These are phyloP conservation scores for Polytrichum commune DNA, from an alignment of 225 moss, liverwort and hornwort genomes.

Conservation along the genomic window DNA sequence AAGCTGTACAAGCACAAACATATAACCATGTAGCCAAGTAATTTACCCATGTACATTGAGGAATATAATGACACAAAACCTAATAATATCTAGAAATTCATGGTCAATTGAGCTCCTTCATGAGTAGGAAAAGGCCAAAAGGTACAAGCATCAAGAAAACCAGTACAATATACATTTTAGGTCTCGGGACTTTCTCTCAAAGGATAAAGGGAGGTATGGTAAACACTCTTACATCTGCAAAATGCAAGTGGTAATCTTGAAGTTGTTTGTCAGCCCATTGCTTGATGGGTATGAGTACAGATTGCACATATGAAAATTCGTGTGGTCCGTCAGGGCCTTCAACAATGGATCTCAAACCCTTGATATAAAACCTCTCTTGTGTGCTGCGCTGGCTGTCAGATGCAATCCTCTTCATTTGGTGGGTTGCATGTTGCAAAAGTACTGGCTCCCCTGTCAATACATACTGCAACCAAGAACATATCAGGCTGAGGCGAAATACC, in stretches of 20 bases:
- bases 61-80: no score
- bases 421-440: slow-evolving; percentile 77
- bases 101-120: neutral
- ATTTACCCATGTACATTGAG: no score
- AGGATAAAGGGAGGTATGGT: neutral
- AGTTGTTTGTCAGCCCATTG: slow-evolving; percentile 93
- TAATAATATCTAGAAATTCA: neutral
- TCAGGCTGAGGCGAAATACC: no score
- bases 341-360: slow-evolving; percentile 59
- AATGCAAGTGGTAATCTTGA: slow-evolving; percentile 81
- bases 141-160: no score
- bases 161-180: no score
- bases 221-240: slow-evolving; percentile 57
- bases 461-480: slow-evolving; percentile 45
- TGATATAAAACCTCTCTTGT: slow-evolving; percentile 83
- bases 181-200: no score
- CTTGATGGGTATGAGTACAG: slow-evolving; percentile 86
- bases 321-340: slow-evolving; percentile 65
- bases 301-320: slow-evolving; percentile 84
- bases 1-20: no score
- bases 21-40: no score
- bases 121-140: no score
- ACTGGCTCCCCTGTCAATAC: slow-evolving; percentile 87
- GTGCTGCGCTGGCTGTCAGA: slow-evolving; percentile 90
- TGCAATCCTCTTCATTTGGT: slow-evolving; percentile 87